A percentile compares a stretch with the other conserved stretches of the same genome.
phyloP scores from a whole-genome alignment of 371 early-diverging fungal species.

The Mucor irregularis region DNA sequence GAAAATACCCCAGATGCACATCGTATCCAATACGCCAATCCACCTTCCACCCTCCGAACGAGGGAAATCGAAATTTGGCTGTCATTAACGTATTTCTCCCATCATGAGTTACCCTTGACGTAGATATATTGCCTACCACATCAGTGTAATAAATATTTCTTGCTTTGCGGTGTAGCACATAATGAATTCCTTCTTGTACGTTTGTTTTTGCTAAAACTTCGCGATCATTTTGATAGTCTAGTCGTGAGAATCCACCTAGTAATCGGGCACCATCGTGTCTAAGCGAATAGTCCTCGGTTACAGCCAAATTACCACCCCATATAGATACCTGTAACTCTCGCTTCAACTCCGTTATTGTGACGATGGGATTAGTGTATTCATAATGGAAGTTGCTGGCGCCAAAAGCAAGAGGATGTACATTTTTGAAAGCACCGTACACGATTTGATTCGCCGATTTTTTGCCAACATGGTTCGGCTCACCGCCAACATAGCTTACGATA shows the following conservation, averaged over 20 bases:
- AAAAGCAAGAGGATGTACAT: constrained; percentile 39
- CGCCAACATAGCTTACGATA: constrained; percentile 35
- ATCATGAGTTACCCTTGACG: constrained; percentile 68
- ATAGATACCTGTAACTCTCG: constrained; percentile 83
- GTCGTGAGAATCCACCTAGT: constrained; percentile 73
- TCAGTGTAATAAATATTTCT: constrained; percentile 85
- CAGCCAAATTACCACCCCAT: constrained; percentile 77
- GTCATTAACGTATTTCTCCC: constrained; percentile 53
- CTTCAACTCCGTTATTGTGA: constrained; percentile 61
- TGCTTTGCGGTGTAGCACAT: constrained; percentile 66
- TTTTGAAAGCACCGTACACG: constrained; percentile 75
- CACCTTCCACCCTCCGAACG: constrained; percentile 94
- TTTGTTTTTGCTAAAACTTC: constrained; percentile 53
- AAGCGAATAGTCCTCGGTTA: constrained; percentile 81
- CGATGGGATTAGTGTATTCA: constrained; percentile 57
- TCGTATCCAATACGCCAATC: constrained; percentile 91
- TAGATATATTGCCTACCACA: constrained; percentile 95
- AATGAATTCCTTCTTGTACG: constrained; percentile 54
- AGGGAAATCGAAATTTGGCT: constrained; percentile 85
- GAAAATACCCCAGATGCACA: constrained; percentile 54
- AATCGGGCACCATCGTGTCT: constrained; percentile 83
- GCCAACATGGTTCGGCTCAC: constrained; percentile 17
- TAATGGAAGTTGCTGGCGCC: constrained; percentile 57
- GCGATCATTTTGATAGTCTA: constrained; percentile 56
- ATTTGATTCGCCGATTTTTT: constrained; percentile 52